phyloP scores from a whole-genome alignment of 164 flowering plant genomes.

The Litsea cubeba region DNA sequence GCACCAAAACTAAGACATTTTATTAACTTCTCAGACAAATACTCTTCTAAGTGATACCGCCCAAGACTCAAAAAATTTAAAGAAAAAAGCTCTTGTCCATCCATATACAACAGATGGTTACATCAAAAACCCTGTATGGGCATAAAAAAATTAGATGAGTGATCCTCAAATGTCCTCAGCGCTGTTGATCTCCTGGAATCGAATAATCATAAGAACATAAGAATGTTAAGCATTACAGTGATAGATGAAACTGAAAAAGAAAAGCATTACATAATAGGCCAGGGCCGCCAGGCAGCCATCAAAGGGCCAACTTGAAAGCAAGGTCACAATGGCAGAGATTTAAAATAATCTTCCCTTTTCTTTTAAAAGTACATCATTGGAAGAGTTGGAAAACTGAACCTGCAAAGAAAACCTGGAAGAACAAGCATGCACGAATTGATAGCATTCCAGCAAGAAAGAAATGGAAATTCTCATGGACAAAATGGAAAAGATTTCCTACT shows the following conservation, averaged over 20 bases:
- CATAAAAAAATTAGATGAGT: background rate
- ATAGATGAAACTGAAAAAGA: too few relatives aligned
- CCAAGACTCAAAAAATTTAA: background rate
- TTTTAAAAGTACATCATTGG: background rate
- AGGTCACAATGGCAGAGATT: background rate
- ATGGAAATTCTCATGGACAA: background rate
- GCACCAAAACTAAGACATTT: too few relatives aligned
- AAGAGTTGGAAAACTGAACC: background rate
- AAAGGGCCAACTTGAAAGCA: too few relatives aligned
- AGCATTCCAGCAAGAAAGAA: background rate
- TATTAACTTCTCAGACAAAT: too few relatives aligned
- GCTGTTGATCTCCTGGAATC: slow-evolving; percentile 34
- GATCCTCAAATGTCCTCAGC: slow-evolving; percentile 35
- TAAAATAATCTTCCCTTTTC: too few relatives aligned
- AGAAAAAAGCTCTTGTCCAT: background rate
- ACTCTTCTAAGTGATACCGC: too few relatives aligned
- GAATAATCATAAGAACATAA: background rate
- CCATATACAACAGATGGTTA: background rate
- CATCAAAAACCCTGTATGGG: background rate
- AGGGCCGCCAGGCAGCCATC: too few relatives aligned
- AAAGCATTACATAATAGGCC: too few relatives aligned
- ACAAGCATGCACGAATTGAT: background rate
- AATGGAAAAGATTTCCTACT: background rate
- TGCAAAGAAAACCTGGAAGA: background rate
- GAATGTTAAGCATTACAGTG: background rate